These are phyloP conservation scores for Exophiala phaeomuriformis DNA, from an alignment of 2,329 filamentous ascomycete genomes.

Conservation along the genomic window DNA sequence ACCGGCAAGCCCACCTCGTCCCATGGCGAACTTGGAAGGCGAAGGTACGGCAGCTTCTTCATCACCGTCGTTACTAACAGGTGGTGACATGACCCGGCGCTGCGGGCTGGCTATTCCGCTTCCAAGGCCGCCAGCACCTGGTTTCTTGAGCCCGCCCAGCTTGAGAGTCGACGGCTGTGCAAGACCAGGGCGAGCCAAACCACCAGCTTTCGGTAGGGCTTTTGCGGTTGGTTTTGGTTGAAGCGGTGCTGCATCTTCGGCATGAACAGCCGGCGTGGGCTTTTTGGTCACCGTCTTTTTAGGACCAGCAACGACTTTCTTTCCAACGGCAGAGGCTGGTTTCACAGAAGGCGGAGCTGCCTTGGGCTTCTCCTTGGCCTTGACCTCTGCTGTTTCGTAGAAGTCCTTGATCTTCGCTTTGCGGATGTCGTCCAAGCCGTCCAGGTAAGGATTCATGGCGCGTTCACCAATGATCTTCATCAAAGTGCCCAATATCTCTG, in stretches of 20 bases:
- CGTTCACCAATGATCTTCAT: conserved; percentile 99
- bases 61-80: conserved; percentile 37
- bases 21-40: conserved; percentile 57
- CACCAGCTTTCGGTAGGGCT: conserved; percentile 39
- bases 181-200: conserved; percentile 37
- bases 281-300: conserved; percentile 49
- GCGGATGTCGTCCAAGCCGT: conserved; percentile 88
- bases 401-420: conserved; percentile 96
- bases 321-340: conserved; percentile 44
- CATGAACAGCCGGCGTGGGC: conserved; percentile 46
- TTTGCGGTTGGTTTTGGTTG: conserved; percentile 39
- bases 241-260: conserved; percentile 50
- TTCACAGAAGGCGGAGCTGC: conserved; percentile 56
- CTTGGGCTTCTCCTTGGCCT: conserved; percentile 88
- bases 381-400: conserved; percentile 72
- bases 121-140: conserved; percentile 26
- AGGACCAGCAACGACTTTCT: conserved; percentile 45
- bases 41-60: conserved; percentile 36
- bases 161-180: conserved; percentile 36
- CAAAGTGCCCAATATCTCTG: conserved; percentile 83
- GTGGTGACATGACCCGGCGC: conserved; percentile 40
- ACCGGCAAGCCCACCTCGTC: conserved; percentile 71
- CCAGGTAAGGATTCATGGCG: conserved; percentile 85
- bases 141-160: conserved; percentile 40
- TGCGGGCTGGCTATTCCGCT: conserved; percentile 34